Conservation (phyloP, 805 yeast genomes). For the Sungouiozyma ichnusensis region DNA sequence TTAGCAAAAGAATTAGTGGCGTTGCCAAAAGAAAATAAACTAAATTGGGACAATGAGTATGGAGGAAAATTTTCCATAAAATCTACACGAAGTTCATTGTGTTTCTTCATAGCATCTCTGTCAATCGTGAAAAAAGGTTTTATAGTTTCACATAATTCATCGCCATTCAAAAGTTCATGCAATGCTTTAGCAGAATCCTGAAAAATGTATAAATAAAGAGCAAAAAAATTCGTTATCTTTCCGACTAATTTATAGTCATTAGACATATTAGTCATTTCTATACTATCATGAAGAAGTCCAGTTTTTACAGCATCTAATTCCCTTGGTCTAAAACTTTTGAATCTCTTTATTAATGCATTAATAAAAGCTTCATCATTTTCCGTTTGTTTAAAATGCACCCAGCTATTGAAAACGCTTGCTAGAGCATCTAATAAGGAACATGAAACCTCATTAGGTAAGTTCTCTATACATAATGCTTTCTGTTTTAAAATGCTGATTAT, state of each 20-base stretch:
- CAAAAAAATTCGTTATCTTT: conserved; percentile 64
- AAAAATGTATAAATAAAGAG: conserved; percentile 57
- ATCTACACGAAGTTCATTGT: conserved; percentile 33
- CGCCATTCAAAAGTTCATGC: conserved; percentile 31
- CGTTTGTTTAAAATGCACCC: conserved; percentile 56
- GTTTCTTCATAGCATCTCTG: conserved; percentile 39
- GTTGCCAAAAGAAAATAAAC: conserved; percentile 13
- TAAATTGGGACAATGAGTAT: conserved; percentile 41
- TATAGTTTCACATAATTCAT: conserved; percentile 26
- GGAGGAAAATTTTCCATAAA: conserved; percentile 43
- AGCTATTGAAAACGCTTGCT: conserved; percentile 62
- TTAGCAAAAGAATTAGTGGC: conserved; percentile 37
- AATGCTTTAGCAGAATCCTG: conserved; percentile 35
- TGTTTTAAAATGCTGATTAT: conserved; percentile 46
- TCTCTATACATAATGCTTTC: conserved; percentile 40
- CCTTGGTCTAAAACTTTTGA: conserved; percentile 23
- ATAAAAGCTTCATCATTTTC: conserved; percentile 35
- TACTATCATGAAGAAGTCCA: conserved; percentile 1
- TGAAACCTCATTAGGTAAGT: conserved; percentile 52
- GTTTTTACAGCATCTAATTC: conserved; percentile 4
- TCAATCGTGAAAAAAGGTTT: conserved; percentile 34
- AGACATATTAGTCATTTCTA: conserved; percentile 32
- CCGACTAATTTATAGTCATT: conserved; percentile 51
- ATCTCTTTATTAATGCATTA: conserved; percentile 29
- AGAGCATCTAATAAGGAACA: conserved; percentile 63